Evolutionary conservation across 129 eudicot species (phyloP), one percentile per base, ranked within the genome.

Genomic region (Pulicaria dysenterica): DNA sequence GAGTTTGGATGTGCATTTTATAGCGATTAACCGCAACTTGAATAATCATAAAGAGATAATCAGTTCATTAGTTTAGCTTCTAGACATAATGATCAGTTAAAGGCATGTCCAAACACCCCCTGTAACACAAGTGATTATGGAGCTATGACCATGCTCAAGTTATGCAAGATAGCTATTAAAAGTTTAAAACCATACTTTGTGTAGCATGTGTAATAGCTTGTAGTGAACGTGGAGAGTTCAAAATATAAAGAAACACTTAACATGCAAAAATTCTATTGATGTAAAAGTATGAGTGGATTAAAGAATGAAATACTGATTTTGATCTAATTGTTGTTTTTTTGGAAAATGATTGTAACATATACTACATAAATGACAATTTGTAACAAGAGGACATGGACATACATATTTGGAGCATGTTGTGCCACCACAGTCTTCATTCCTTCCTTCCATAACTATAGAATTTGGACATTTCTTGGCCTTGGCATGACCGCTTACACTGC

Each of bases 341-440:
- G 9, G 40, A 15, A 40, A 9, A 0, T 67, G 73, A 69, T 91
- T 90, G 98, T 51, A 94, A 94, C 67, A 94, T 94, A 79, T 94
- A 94, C 77, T 94, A 94, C 87, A 86, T 94, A 59, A 94, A 94
- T 75, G 96, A 94, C 31, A 86, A 84, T 53, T 51, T 94, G 88
- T n/a, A 96, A 94, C 85, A 94, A 94, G 85, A 88, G 98, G 82
- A 94, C 98, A 82, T 94, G 98, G 98, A 94, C 98, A 6, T 94
- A 94, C 66, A 94, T 94, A 82, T 94, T 94, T 65, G 98, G 98
- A 75, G 98, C 98, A 49, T 94, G 98, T 72, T 94, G 98, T 72
- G 98, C 98, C 4, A 93, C 98, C 2, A 89, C 98, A 1, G 98
- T 93, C 47, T 93, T 93, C 86, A 87, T 93, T 59, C 98, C 98